Base-by-base conservation (phyloP, 2,329 filamentous ascomycete genomes). In the Fusarium solani-melongenae region DNA sequence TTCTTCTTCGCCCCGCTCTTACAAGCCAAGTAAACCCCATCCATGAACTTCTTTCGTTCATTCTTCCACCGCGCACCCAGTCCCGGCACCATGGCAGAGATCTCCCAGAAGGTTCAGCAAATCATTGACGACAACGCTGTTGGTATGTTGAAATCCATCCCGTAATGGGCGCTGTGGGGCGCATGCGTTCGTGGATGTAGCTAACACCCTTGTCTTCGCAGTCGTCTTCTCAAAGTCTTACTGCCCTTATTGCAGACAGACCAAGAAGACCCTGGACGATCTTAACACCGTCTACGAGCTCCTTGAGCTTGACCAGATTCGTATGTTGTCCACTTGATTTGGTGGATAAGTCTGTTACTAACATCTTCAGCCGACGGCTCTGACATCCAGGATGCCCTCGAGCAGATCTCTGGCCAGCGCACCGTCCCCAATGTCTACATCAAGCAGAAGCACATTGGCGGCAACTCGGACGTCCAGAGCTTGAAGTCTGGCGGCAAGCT, bases 361-460 rank as follows among this genome's bases (percentile, higher is more conserved):
- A 81, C 71, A 61, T 34, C 27, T 29, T 46, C 76, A 97, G 94
- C 92, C 73, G 96, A 98, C 81, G 96, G 96, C 74, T 82, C 85
- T 75, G 95, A 87, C 14, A 90, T 99, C 80, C 96, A 99, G 87
- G 87, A 91, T 74, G 94, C 95, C 29, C 93, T 99, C 70, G 83
- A 90, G 76, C 89, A 96, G 73, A 90, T 98, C 79, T 94, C 91
- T 66, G 88, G 89, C 82, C 96, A 99, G 88, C 88, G 91, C 79
- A 96, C 94, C 79, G 96, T 99, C 7, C 96, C 96, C 79, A 98
- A 98, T 87, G 93, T 98, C 86, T 98, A 93, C 88, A 98, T 99
- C 84, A 86, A 86, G 78, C 86, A 95, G 86, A 87, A 97, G 87
- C 96, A 98, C 85, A 97, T 99, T 82, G 96, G 96, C 73, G 96